phyloP scores from a whole-genome alignment of 768 basidiomycete genomes.

The Russula olivacea region DNA sequence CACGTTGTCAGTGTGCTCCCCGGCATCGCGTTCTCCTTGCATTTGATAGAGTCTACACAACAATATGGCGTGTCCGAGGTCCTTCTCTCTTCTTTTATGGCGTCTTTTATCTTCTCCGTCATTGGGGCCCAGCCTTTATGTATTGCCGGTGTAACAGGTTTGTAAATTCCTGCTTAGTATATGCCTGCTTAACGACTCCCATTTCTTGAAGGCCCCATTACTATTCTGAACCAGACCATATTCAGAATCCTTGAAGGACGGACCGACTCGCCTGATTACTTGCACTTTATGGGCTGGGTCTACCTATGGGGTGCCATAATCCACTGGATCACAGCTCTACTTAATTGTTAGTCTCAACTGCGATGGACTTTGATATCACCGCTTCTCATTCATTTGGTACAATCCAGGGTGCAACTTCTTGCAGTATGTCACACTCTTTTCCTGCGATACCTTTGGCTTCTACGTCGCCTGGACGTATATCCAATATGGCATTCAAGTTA shows the following conservation, averaged over 20 bases:
- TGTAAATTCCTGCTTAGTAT: slow-evolving; percentile 14
- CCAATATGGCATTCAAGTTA: slow-evolving; percentile 83
- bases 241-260: slow-evolving; percentile 62
- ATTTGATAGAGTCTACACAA: slow-evolving; percentile 84
- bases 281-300: slow-evolving; percentile 88
- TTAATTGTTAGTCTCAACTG: slow-evolving; percentile 50
- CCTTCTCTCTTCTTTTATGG: slow-evolving; percentile 78
- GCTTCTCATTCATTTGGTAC: neutral
- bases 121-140: slow-evolving; percentile 88
- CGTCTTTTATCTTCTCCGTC: slow-evolving; percentile 79
- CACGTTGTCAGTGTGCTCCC: slow-evolving; percentile 59
- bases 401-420: slow-evolving; percentile 71
- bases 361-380: slow-evolving; percentile 24
- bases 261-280: slow-evolving; percentile 60
- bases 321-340: slow-evolving; percentile 73
- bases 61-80: slow-evolving; percentile 90
- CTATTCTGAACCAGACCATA: slow-evolving; percentile 88
- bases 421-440: slow-evolving; percentile 82
- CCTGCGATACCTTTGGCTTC: slow-evolving; percentile 90
- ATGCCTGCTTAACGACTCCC: neutral
- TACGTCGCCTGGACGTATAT: slow-evolving; percentile 88
- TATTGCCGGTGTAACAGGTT: slow-evolving; percentile 87
- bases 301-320: slow-evolving; percentile 86
- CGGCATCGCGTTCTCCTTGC: slow-evolving; percentile 86
- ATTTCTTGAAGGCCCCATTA: slow-evolving; percentile 68